phyloP scores from a whole-genome alignment of 2,329 filamentous ascomycete genomes.

The Lachnellula occidentalis region DNA sequence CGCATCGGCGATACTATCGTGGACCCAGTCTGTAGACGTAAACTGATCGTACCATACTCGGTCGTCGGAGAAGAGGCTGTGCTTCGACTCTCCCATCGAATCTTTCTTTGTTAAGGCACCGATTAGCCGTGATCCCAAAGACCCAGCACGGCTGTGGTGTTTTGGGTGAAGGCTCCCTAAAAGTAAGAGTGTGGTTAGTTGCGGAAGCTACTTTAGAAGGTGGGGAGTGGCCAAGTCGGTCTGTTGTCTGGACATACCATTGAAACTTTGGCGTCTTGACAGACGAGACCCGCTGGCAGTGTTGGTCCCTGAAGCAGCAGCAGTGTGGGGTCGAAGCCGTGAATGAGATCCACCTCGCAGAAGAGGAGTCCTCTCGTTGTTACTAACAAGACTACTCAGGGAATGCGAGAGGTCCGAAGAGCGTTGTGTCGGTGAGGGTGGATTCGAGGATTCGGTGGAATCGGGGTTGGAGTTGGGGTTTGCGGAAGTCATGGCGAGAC shows the following conservation, averaged over 20 bases:
- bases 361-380: slow-evolving; percentile 27
- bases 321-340: slow-evolving; percentile 23
- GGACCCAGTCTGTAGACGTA: slow-evolving; percentile 96
- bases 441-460: slow-evolving; percentile 17
- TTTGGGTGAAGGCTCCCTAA: slow-evolving; percentile 26
- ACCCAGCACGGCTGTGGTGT: slow-evolving; percentile 49
- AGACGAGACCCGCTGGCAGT: slow-evolving; percentile 15
- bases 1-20: slow-evolving; percentile 92
- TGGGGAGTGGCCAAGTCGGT: neutral
- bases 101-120: slow-evolving; percentile 45
- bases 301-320: slow-evolving; percentile 4
- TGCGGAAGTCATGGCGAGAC: slow-evolving; percentile 19
- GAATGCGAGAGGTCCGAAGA: slow-evolving; percentile 6
- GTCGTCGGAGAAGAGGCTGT: slow-evolving; percentile 68
- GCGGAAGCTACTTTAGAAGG: neutral
- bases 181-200: slow-evolving; percentile 4
- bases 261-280: slow-evolving; percentile 24
- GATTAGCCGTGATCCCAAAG: slow-evolving; percentile 56
- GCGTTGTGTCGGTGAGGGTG: slow-evolving; percentile 17
- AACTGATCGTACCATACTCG: slow-evolving; percentile 99
- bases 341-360: slow-evolving; percentile 24
- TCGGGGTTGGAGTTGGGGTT: slow-evolving; percentile 11
- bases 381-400: slow-evolving; percentile 15
- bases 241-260: slow-evolving; percentile 12
- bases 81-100: slow-evolving; percentile 54